Conservation (phyloP, 83 land plant genomes). For the Thuja plicata region DNA sequence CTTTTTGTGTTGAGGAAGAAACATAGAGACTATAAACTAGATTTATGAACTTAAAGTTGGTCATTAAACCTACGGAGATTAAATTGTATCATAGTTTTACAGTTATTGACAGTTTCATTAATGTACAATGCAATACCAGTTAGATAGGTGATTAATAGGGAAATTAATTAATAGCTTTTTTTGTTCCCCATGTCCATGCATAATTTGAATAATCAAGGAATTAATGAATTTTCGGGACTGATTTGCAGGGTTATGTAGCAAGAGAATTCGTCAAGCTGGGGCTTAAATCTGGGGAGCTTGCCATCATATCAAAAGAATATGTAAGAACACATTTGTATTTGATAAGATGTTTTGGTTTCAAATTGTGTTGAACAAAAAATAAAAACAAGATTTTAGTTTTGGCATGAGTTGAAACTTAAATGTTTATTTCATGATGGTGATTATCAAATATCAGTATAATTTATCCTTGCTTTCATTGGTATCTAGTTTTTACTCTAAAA, state of each 20-base stretch:
- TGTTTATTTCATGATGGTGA: too few species aligned
- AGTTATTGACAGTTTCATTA: not conserved
- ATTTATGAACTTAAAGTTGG: not conserved
- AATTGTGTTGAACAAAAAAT: not conserved
- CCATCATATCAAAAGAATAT: constrained; percentile 92
- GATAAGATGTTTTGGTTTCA: not conserved
- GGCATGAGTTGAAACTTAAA: too few species aligned
- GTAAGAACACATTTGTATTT: constrained; percentile 14
- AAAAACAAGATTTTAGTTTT: not conserved
- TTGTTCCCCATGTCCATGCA: not conserved
- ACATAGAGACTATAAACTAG: not conserved
- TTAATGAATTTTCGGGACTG: not conserved
- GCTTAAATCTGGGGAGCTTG: constrained; percentile 83
- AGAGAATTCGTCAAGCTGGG: constrained; percentile 89
- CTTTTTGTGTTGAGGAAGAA: not conserved
- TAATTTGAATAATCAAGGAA: not conserved
- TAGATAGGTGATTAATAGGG: not conserved
- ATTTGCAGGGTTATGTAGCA: constrained; percentile 93
- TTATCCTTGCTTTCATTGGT: too few species aligned
- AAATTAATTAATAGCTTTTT: not conserved
- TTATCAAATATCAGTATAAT: too few species aligned
- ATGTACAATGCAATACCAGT: not conserved
- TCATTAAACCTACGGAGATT: not conserved
- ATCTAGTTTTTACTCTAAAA: too few species aligned
- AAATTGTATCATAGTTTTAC: not conserved